Conservation (phyloP, 2,329 filamentous ascomycete species). For the Epichloe baconii region DNA sequence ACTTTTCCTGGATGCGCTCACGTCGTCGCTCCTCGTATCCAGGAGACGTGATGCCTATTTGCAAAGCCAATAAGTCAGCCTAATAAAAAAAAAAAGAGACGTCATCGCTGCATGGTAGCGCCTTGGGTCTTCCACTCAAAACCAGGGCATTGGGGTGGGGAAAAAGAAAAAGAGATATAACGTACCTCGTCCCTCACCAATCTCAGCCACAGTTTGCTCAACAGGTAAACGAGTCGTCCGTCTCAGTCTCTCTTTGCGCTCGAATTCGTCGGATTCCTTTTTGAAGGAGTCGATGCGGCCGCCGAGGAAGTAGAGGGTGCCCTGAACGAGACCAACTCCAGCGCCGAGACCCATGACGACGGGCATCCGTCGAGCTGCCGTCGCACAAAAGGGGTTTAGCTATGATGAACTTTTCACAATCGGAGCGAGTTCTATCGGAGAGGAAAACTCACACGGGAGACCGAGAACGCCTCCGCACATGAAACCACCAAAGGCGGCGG, state of each 20-base stretch:
- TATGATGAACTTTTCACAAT: neutral
- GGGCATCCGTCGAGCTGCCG: constrained; percentile 42
- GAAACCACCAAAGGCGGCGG: constrained; percentile 64
- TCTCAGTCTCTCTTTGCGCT: constrained; percentile 60
- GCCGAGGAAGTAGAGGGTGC: constrained; percentile 55
- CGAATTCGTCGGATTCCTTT: constrained; percentile 54
- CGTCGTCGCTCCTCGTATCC: constrained; percentile 77
- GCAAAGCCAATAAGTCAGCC: neutral
- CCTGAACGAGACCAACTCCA: constrained; percentile 42
- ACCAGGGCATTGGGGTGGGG: neutral
- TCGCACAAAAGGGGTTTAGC: neutral
- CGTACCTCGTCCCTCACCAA: constrained; percentile 81
- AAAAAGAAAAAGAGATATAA: neutral
- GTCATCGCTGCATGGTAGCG: neutral
- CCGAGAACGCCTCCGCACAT: constrained; percentile 61
- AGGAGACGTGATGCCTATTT: constrained; percentile 62
- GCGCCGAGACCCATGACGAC: constrained; percentile 55
- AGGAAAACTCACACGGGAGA: constrained; percentile 46
- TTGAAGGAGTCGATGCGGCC: constrained; percentile 41
- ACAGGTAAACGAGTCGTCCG: constrained; percentile 60
- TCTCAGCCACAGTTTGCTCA: constrained; percentile 65
- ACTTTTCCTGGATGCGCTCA: constrained; percentile 71
- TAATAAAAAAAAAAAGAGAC: neutral
- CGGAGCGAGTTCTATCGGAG: neutral
- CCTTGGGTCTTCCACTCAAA: no score